Conservation (phyloP, 345 rosid genomes). For the Acer negundo region DNA sequence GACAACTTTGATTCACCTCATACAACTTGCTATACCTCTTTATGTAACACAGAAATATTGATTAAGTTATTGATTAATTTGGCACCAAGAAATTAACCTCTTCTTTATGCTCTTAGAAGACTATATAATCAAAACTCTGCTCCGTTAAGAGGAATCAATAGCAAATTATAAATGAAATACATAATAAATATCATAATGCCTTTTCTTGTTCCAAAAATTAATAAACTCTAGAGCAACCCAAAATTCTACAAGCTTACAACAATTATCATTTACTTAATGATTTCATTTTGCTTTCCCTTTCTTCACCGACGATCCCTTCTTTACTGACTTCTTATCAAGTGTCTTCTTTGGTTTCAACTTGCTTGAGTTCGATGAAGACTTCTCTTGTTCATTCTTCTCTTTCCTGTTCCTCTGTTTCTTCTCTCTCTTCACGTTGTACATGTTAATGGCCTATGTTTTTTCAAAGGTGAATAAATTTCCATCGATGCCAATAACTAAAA, state of each 20-base stretch:
- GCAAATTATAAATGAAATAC: slow-evolving; percentile 1
- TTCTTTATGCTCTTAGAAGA: no score
- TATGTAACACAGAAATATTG: no score
- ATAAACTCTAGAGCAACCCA: slow-evolving; percentile 1
- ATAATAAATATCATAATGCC: neutral
- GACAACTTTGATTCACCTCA: neutral
- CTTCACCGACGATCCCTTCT: slow-evolving; percentile 33
- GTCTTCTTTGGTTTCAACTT: slow-evolving; percentile 55
- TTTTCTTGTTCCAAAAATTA: neutral
- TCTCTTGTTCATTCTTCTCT: slow-evolving; percentile 36
- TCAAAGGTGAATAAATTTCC: neutral
- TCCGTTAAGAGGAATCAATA: neutral
- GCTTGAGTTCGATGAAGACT: slow-evolving; percentile 34
- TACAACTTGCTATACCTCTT: no score
- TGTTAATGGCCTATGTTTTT: slow-evolving; percentile 64
- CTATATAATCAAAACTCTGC: neutral
- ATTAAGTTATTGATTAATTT: no score
- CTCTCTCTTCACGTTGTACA: slow-evolving; percentile 84
- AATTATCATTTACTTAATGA: neutral
- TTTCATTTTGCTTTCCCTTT: slow-evolving; percentile 39
- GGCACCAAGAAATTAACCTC: neutral
- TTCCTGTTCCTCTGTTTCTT: slow-evolving; percentile 32
- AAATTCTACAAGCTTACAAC: slow-evolving; percentile 26
- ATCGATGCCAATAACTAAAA: neutral
- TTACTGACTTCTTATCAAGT: slow-evolving; percentile 36